Evolutionary conservation across 2,329 filamentous ascomycete species (phyloP).

Genomic region (Neurospora crassa): DNA sequence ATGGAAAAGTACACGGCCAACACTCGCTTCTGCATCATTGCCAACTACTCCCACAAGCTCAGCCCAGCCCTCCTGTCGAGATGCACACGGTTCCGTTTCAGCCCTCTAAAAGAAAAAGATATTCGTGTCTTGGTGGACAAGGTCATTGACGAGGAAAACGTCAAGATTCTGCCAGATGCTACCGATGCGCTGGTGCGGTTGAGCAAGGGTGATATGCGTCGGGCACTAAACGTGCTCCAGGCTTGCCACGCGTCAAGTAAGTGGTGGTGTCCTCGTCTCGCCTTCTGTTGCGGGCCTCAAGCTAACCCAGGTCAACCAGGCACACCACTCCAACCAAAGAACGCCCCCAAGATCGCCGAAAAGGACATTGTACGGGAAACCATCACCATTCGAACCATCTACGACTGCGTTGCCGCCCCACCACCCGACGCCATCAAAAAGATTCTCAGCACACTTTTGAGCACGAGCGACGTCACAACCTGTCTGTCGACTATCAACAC

Average conservation of each 20-base stretch:
- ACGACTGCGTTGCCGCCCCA: constrained; percentile 93
- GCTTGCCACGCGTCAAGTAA: constrained; percentile 90
- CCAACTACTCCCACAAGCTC: constrained; percentile 97
- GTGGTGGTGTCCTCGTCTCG: constrained; percentile 12
- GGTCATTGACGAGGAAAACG: constrained; percentile 77
- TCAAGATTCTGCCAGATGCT: constrained; percentile 75
- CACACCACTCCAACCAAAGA: constrained; percentile 55
- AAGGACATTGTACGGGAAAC: constrained; percentile 62
- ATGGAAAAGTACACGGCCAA: constrained; percentile 99
- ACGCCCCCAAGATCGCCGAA: constrained; percentile 49
- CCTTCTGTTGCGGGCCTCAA: not conserved
- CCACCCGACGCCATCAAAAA: constrained; percentile 80
- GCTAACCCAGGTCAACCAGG: constrained; percentile 32
- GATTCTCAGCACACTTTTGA: constrained; percentile 75
- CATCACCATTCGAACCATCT: constrained; percentile 87
- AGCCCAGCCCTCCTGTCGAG: constrained; percentile 85
- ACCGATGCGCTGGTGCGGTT: constrained; percentile 74
- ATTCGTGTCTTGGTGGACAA: constrained; percentile 79
- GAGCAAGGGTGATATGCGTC: constrained; percentile 92
- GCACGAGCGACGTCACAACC: constrained; percentile 77
- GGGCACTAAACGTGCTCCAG: constrained; percentile 89
- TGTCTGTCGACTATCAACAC: constrained; percentile 83
- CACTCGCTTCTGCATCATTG: constrained; percentile 95
- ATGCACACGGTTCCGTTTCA: constrained; percentile 93
- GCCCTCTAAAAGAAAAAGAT: constrained; percentile 79